phyloP scores from a whole-genome alignment of 345 rosid genomes.

The Fremontodendron californicum region DNA sequence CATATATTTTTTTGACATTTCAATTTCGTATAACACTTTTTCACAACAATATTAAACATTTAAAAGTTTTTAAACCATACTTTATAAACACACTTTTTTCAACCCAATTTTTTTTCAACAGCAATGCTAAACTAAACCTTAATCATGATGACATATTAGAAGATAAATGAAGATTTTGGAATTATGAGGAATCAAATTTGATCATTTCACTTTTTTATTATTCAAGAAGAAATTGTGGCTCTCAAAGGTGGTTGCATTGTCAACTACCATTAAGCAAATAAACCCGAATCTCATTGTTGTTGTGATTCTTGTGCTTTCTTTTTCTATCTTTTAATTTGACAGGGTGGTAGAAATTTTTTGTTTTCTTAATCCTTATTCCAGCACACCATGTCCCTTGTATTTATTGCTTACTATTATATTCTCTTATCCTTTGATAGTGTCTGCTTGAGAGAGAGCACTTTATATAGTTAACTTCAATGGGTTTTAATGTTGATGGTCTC shows the following conservation, averaged over 20 bases:
- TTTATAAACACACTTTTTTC: too few species aligned
- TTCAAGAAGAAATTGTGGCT: conserved; percentile 4
- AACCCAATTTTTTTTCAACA: too few species aligned
- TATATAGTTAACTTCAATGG: background rate
- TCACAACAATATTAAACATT: too few species aligned
- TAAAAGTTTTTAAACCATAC: too few species aligned
- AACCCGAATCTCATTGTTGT: background rate
- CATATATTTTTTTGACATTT: too few species aligned
- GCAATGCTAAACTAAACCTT: too few species aligned
- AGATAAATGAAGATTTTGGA: background rate
- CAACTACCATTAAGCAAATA: conserved; percentile 21
- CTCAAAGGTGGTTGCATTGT: conserved; percentile 26
- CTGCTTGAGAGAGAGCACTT: background rate
- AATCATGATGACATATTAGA: too few species aligned
- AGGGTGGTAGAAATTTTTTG: background rate
- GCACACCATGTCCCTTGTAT: background rate
- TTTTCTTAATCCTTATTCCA: background rate
- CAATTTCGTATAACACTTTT: too few species aligned
- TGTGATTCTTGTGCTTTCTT: background rate
- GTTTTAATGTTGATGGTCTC: background rate
- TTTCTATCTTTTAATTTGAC: background rate
- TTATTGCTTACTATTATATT: background rate
- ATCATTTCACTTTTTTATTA: conserved; percentile 7
- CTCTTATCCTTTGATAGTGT: background rate
- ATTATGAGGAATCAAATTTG: conserved; percentile 14